Base-by-base conservation (phyloP, 768 basidiomycete genomes). In the Boletus rubroflammeus region DNA sequence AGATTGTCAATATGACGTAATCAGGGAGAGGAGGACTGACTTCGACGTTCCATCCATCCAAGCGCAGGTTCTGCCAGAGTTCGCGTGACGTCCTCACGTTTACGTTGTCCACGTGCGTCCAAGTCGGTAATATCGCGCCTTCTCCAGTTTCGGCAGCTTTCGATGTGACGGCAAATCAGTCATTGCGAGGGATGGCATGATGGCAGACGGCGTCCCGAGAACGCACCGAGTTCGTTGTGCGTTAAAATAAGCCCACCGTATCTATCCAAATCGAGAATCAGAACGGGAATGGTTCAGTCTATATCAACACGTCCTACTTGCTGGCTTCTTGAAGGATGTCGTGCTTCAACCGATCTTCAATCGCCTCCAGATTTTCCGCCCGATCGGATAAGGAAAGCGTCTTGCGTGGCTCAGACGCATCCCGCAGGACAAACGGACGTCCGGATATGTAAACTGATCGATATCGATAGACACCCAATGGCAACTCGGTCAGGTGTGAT, bases 311-410 rank as follows among this genome's bases (percentile, higher is more conserved):
- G 11, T 23, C 58, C 53, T 60, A 89, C 88, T 84, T 83, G 48
- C 75, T 70, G 9, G 90, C 84, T 74, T 99, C 96, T 54, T 84
- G 81, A 23, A 98, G 73, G 46, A 99, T 95, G 63, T 99, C 97
- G 46, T 84, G 80, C 75, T 93, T 97, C 59, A 98, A 72, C 46
- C 96, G 82, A 44, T 76, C 75, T 71, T 95, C 97, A 53, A 98
- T 96, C 0, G 85, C 93, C 67, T 98, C 97, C 10, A 98, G 77
- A 65, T 95, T 97, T 71, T 93, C 89, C 2, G 93, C 90, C n/a
- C 97, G 81, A 72, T 96, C 92, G 23, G 93, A 94, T 32, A 98
- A 71, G 13, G 84, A 75, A 48, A 97, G 76, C 0, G 87, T 89
- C 40, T 81, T 81, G 50, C 88, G 81, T 4, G 94, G 94, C 56